Base-by-base conservation (phyloP, 208 protist genomes). In the Borovskyia barvae region DNA sequence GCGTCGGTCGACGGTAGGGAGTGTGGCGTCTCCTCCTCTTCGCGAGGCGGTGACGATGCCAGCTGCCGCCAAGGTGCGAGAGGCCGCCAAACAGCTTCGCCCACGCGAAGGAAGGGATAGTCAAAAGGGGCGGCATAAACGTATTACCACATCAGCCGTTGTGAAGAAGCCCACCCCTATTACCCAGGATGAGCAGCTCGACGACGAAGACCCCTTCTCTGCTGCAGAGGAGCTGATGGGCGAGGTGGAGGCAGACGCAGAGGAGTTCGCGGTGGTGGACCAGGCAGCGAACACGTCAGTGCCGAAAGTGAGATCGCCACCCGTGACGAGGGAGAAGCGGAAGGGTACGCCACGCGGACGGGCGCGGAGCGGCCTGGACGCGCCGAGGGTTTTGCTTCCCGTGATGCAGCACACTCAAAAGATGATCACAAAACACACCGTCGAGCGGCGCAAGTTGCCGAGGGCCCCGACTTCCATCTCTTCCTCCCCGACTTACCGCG, bases 401-500 rank as follows among this genome's bases (percentile, higher is more conserved):
- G 63, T 39, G 7, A 51, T 51, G 53, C 54, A 46, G 46, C 43
- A 47, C 24, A 17, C 20, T 8, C 33, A 57, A 20, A 62, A 57
- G 63, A 19, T 70, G 25, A 57, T 70, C 36, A 40, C 46, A 15
- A 53, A 42, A 48, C 63, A 70, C 40, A 32, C 47, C 3, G 33
- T 48, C 17, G 22, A 11, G 6, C 25, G 39, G 1, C 50, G 26
- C 25, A 60, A 51, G 40, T 11, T 48, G 39, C 36, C 40, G 14
- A n/a, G n/a, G n/a, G n/a, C n/a, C n/a, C n/a, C n/a, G n/a, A n/a
- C n/a, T n/a, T n/a, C n/a, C n/a, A n/a, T n/a, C n/a, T n/a, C n/a
- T 14, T n/a, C 35, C 8, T 22, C 32, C 15, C 46, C 48, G 11
- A n/a, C 37, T 2, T 30, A 55, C 15, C 25, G 54, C 6, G 36